phyloP scores from a whole-genome alignment of 768 basidiomycete genomes.

The Leccinum subtestaceum region DNA sequence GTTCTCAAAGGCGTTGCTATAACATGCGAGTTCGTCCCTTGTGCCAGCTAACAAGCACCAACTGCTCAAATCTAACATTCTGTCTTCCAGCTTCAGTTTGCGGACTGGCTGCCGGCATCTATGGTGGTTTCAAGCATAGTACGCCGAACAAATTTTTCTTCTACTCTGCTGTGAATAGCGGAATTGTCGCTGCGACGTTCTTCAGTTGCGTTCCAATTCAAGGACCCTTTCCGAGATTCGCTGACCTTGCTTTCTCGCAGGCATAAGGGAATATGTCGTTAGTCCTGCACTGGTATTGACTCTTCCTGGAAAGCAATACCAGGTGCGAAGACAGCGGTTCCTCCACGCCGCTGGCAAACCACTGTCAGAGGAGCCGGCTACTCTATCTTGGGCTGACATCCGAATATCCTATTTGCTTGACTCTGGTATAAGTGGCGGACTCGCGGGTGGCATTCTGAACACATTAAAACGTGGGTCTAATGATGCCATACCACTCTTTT shows the following conservation, averaged over 20 bases:
- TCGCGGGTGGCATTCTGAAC: conserved; percentile 61
- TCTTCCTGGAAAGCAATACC: conserved; percentile 48
- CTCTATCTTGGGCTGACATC: conserved; percentile 49
- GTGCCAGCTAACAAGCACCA: conserved; percentile 3
- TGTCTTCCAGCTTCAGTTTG: conserved; percentile 52
- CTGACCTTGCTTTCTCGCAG: conserved; percentile 36
- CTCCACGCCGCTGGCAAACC: conserved; percentile 23
- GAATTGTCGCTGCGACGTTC: conserved; percentile 69
- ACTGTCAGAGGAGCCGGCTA: conserved; percentile 7
- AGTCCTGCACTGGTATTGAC: conserved; percentile 55
- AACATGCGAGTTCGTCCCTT: conserved; percentile 77
- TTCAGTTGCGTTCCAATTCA: conserved; percentile 55
- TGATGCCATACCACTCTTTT: not conserved
- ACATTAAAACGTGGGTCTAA: conserved; percentile 50
- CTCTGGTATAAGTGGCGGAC: conserved; percentile 67
- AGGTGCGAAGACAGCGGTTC: conserved; percentile 35
- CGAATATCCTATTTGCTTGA: conserved; percentile 63
- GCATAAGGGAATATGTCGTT: conserved; percentile 72
- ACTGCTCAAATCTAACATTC: conserved; percentile 27
- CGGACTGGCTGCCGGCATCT: conserved; percentile 42
- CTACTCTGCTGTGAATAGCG: conserved; percentile 69
- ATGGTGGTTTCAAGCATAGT: conserved; percentile 47
- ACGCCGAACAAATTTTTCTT: conserved; percentile 48
- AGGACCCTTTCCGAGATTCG: not conserved
- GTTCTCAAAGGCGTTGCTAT: conserved; percentile 56